Evolutionary conservation across 83 land plant species (phyloP), one percentile per base, ranked within the genome.

Genomic region (Picea mariana): DNA sequence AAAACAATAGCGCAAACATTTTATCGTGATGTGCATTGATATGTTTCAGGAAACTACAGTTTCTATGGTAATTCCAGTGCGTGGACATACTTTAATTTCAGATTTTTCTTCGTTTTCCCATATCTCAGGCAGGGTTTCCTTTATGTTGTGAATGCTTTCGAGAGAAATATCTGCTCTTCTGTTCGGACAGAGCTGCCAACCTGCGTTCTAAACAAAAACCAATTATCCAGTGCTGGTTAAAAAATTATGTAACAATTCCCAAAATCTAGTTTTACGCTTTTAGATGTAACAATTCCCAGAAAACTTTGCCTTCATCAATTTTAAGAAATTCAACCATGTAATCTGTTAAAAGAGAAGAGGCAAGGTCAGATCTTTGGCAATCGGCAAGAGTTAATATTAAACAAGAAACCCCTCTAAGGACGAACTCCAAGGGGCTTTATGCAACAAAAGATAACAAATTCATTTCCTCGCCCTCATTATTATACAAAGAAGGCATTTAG

Each of bases 141-240:
- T 89, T 13, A 92, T 86, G 80, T 92, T 92, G 81, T 89, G 91
- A n/a, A 92, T 89, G 86, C 91, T 92, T 15, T 58, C 80, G 55
- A 89, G 78, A 42, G 91, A 87, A 81, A 85, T 42, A 77, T 89
- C 94, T 59, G 94, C 91, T 9, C 88, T 24, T 84, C 80, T 47
- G 83, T 87, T 66, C 85, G 69, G 24, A 15, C 85, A 16, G 87
- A 86, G 63, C 86, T 86, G 24, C 94, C 94, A 24, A 92, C 88
- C 91, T 91, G 92, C 80, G 72, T 72, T 81, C 3, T n/a, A 40
- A 73, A 73, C 77, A 38, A 7, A 38, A 69, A 69, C 7, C 58
- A 52, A 9, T 52, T 52, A 52, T 9, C 12, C 15, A 55, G 58
- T 55, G 58, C 13, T 55, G 58, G 58, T 55, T 3, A 55, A 12